phyloP scores from a whole-genome alignment of 257 asterid genomes.

The Penstemon newberryi region DNA sequence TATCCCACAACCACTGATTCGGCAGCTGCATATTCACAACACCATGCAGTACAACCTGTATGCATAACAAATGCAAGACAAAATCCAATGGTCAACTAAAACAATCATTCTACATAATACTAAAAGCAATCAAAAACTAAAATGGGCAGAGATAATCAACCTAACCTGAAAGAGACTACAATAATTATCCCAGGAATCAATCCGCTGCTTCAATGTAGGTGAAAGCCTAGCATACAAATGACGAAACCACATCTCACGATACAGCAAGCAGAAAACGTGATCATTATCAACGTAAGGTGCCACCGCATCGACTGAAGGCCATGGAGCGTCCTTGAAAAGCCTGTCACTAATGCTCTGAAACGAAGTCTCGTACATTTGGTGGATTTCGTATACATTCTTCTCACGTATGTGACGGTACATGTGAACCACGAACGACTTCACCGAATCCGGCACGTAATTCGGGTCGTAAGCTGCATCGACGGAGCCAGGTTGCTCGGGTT shows the following conservation, averaged over 20 bases:
- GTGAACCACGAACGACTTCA: slow-evolving; percentile 80
- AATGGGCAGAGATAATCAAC: neutral
- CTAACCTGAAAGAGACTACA: slow-evolving; percentile 82
- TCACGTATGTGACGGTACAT: slow-evolving; percentile 94
- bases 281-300: slow-evolving; percentile 83
- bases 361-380: slow-evolving; percentile 92
- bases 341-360: slow-evolving; percentile 90
- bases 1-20: slow-evolving; percentile 99
- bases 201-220: slow-evolving; percentile 78
- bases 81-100: too few relatives aligned
- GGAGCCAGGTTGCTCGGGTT: slow-evolving; percentile 42
- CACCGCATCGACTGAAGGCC: slow-evolving; percentile 96
- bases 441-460: slow-evolving; percentile 83
- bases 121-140: neutral
- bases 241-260: slow-evolving; percentile 97
- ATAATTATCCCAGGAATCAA: slow-evolving; percentile 95
- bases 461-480: slow-evolving; percentile 71
- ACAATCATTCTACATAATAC: too few relatives aligned
- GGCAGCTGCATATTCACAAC: slow-evolving; percentile 97
- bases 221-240: slow-evolving; percentile 86
- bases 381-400: slow-evolving; percentile 93
- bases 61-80: neutral
- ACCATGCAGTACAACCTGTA: slow-evolving; percentile 88
- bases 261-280: slow-evolving; percentile 90
- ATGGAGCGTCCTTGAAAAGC: slow-evolving; percentile 79